A percentile compares a stretch with the other conserved stretches of the same genome.
Evolutionary conservation across 768 basidiomycete genomes (phyloP).

Genomic region (Termitomyces sp.): DNA sequence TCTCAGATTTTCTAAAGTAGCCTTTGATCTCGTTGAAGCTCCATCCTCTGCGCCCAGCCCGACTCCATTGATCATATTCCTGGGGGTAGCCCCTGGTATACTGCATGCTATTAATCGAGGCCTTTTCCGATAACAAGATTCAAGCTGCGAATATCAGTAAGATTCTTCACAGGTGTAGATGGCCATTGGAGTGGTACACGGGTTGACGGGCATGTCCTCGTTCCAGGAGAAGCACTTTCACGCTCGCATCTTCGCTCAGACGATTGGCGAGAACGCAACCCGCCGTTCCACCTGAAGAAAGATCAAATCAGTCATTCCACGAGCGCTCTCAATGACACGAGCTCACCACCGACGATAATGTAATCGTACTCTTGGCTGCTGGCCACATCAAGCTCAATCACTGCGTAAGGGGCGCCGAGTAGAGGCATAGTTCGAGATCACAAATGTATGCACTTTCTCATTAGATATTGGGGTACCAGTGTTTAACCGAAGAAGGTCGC

Average conservation of each 20-base stretch:
- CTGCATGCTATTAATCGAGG: conserved; percentile 20
- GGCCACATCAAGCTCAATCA: background rate
- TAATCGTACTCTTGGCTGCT: background rate
- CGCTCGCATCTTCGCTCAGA: conserved; percentile 3
- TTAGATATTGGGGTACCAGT: no score
- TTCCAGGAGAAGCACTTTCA: conserved; percentile 8
- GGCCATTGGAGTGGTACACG: conserved; percentile 3
- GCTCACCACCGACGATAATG: background rate
- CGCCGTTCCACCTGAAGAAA: conserved; percentile 1
- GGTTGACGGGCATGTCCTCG: conserved; percentile 3
- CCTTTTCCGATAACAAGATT: conserved; percentile 17
- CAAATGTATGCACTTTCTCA: no score
- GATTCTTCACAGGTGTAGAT: conserved; percentile 1
- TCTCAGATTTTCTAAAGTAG: conserved; percentile 20
- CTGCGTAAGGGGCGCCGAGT: background rate
- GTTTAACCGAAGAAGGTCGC: no score
- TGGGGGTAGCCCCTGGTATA: conserved; percentile 20
- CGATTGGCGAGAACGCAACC: conserved; percentile 6
- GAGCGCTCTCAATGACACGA: background rate
- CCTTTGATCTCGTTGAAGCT: conserved; percentile 17
- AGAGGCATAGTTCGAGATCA: background rate
- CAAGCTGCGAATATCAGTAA: background rate
- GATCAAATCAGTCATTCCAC: background rate
- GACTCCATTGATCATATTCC: conserved; percentile 21
- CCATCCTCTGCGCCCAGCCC: conserved; percentile 18